Evolutionary conservation across 768 basidiomycete species (phyloP).

Genomic region (Stropharia rugosoannulata): DNA sequence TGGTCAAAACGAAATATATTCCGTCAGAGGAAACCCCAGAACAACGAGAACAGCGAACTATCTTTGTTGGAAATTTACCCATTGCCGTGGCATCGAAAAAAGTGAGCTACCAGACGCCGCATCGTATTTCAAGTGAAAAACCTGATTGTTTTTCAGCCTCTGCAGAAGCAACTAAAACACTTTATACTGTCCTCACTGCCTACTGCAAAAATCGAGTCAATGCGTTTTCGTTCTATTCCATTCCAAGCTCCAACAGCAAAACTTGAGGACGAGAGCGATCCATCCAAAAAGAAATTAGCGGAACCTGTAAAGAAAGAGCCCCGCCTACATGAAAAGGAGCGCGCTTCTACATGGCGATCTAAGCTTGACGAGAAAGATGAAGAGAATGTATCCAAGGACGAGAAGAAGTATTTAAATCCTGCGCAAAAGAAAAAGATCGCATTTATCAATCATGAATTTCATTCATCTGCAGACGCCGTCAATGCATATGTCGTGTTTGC

Average conservation of each 20-base stretch:
- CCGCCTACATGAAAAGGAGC: constrained; percentile 55
- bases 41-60: constrained; percentile 75
- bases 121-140: background rate
- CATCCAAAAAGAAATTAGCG: constrained; percentile 23
- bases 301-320: constrained; percentile 29
- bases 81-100: constrained; percentile 74
- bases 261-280: constrained; percentile 37
- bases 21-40: constrained; percentile 73
- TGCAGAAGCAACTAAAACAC: constrained; percentile 72
- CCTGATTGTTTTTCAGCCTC: constrained; percentile 43
- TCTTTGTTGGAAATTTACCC: constrained; percentile 90
- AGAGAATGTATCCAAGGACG: constrained; percentile 40
- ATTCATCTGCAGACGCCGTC: constrained; percentile 69
- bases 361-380: constrained; percentile 42
- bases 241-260: constrained; percentile 81
- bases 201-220: constrained; percentile 83
- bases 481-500: constrained; percentile 94
- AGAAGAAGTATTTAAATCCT: constrained; percentile 72
- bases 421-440: constrained; percentile 91
- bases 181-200: constrained; percentile 76
- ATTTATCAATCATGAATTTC: constrained; percentile 92
- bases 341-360: constrained; percentile 58
- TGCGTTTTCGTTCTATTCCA: constrained; percentile 90
- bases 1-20: constrained; percentile 43
- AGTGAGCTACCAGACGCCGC: constrained; percentile 41